phyloP scores from a whole-genome alignment of 108 stramenopile genomes.

The Cylindrotheca closterium region DNA sequence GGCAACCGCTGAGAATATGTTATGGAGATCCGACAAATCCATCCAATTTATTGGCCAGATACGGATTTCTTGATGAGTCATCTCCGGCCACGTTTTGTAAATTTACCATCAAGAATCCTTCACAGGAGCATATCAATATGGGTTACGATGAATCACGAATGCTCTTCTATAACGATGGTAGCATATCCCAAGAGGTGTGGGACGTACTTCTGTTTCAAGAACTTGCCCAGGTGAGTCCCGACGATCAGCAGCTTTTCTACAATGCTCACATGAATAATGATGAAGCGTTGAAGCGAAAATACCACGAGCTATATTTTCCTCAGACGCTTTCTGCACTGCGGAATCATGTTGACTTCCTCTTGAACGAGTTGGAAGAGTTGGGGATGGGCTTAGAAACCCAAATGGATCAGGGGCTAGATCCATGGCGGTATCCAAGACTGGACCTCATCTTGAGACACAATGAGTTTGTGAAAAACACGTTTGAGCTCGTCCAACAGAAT shows the following conservation, averaged over 20 bases:
- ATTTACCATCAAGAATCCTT: conserved; percentile 34
- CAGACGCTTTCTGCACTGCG: conserved; percentile 43
- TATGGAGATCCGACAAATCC: conserved; percentile 62
- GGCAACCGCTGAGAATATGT: conserved; percentile 41
- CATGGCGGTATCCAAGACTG: conserved; percentile 33
- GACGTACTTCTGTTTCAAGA: conserved; percentile 56
- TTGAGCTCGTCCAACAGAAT: conserved; percentile 35
- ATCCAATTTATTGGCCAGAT: conserved; percentile 43
- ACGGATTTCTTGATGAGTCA: conserved; percentile 62
- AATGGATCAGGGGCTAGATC: conserved; percentile 31
- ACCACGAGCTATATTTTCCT: conserved; percentile 49
- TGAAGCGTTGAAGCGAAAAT: conserved; percentile 37
- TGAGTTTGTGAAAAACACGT: conserved; percentile 55
- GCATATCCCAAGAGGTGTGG: conserved; percentile 56
- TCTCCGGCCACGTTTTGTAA: conserved; percentile 70
- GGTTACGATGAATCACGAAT: conserved; percentile 56
- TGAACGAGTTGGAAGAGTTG: conserved; percentile 40
- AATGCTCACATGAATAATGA: conserved; percentile 51
- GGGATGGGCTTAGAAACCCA: conserved; percentile 30
- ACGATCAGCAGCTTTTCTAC: conserved; percentile 42
- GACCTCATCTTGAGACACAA: conserved; percentile 65
- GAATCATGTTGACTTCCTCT: conserved; percentile 50
- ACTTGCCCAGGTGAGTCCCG: conserved; percentile 23
- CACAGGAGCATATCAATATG: conserved; percentile 44
- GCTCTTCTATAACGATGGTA: conserved; percentile 65